A percentile compares a stretch with the other conserved stretches of the same genome.
Evolutionary conservation across 306 rosid genomes (phyloP).

Genomic region (Prinsepia uniflora): DNA sequence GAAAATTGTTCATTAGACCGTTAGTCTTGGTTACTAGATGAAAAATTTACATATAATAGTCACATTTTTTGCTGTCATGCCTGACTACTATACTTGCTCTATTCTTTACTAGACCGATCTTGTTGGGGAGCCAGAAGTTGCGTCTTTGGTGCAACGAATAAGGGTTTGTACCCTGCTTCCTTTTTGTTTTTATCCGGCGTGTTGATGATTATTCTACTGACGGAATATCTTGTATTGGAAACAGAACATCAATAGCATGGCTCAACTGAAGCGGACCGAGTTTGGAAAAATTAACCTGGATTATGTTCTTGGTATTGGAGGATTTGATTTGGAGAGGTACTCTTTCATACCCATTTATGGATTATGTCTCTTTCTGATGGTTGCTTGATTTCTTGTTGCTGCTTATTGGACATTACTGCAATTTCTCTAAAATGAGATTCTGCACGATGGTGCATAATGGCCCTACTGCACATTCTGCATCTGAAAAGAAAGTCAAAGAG

Average conservation of each 20-base stretch:
- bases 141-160: constrained; percentile 71
- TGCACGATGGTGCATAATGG: background rate
- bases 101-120: constrained; percentile 68
- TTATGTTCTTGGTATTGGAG: constrained; percentile 97
- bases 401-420: background rate
- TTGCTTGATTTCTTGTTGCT: constrained; percentile 10
- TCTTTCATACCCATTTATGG: constrained; percentile 26
- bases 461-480: background rate
- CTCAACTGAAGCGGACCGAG: constrained; percentile 75
- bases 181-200: background rate
- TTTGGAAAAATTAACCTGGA: constrained; percentile 93
- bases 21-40: background rate
- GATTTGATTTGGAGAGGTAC: constrained; percentile 96
- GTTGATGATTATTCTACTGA: constrained; percentile 18
- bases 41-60: background rate
- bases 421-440: background rate
- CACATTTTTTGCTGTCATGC: constrained; percentile 13
- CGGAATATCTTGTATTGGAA: background rate
- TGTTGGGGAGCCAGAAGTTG: constrained; percentile 73
- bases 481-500: background rate
- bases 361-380: constrained; percentile 4
- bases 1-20: background rate
- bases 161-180: constrained; percentile 49
- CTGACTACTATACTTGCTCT: constrained; percentile 24
- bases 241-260: constrained; percentile 79